These are phyloP conservation scores for Hymenoscyphus fructigenus DNA, from an alignment of 2,329 filamentous ascomycete species.

Conservation along the genomic window DNA sequence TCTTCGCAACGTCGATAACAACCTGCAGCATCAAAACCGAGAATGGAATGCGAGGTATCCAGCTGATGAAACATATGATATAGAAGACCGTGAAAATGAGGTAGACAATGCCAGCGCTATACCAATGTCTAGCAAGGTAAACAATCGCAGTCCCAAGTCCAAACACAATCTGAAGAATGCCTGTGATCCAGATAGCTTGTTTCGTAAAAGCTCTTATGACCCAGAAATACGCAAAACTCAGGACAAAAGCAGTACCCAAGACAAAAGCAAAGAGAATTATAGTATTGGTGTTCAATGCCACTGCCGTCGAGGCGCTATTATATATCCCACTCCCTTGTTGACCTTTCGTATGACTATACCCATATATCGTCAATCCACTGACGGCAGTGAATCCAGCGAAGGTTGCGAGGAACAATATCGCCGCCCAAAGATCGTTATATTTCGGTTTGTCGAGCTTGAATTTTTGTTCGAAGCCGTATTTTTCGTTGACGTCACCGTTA, in stretches of 20 bases:
- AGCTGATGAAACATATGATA: slow-evolving; percentile 80
- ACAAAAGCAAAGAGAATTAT: slow-evolving; percentile 82
- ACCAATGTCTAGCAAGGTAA: slow-evolving; percentile 76
- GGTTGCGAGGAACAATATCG: slow-evolving; percentile 70
- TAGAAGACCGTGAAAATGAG: slow-evolving; percentile 78
- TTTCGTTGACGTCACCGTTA: slow-evolving; percentile 14
- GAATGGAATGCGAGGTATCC: slow-evolving; percentile 90
- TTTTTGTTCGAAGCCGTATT: slow-evolving; percentile 65
- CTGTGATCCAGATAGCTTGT: slow-evolving; percentile 81
- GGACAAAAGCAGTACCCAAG: slow-evolving; percentile 68
- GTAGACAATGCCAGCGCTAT: slow-evolving; percentile 80
- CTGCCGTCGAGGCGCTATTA: slow-evolving; percentile 57
- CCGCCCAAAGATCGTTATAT: slow-evolving; percentile 89
- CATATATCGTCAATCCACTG: slow-evolving; percentile 71
- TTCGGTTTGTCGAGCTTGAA: slow-evolving; percentile 85
- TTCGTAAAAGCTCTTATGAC: slow-evolving; percentile 77
- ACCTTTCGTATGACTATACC: slow-evolving; percentile 64
- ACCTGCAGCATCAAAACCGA: slow-evolving; percentile 87
- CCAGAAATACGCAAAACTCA: slow-evolving; percentile 77
- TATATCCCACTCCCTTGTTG: slow-evolving; percentile 75
- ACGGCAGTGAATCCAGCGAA: slow-evolving; percentile 74
- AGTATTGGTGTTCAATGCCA: slow-evolving; percentile 75
- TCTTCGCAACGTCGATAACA: slow-evolving; percentile 79
- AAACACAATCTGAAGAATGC: slow-evolving; percentile 81
- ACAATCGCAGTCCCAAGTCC: slow-evolving; percentile 85